Evolutionary conservation across 345 rosid species (phyloP).

Genomic region (Physaria fendleri): DNA sequence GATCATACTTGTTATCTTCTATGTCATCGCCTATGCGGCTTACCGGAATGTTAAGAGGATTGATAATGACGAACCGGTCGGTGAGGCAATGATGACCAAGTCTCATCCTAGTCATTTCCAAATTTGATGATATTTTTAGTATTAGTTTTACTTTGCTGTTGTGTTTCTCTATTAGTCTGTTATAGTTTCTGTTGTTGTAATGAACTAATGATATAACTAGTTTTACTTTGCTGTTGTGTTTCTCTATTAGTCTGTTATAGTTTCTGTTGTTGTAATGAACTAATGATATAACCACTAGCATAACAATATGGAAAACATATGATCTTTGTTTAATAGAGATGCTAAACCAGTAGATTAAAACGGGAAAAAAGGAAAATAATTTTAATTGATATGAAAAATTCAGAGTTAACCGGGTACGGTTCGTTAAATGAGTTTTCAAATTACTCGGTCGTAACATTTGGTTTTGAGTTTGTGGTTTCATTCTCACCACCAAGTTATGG

Average conservation of each 20-base stretch:
- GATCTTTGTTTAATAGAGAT: no score
- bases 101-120: conserved; percentile 62
- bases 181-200: not conserved
- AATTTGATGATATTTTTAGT: conserved; percentile 20
- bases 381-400: not conserved
- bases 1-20: conserved; percentile 66
- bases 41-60: conserved; percentile 70
- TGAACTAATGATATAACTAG: no score
- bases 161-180: not conserved
- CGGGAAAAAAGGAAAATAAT: not conserved
- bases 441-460: conserved; percentile 2
- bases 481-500: no score
- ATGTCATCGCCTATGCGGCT: conserved; percentile 70
- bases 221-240: not conserved
- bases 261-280: not conserved
- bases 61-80: conserved; percentile 73
- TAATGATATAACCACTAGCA: no score
- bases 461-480: conserved; percentile 16
- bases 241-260: not conserved
- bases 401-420: not conserved
- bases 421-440: not conserved
- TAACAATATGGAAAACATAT: not conserved
- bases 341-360: no score
- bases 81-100: conserved; percentile 76
- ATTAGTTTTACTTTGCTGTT: not conserved